phyloP scores from a whole-genome alignment of 805 yeast species.

The Pichia gijzeniarum region DNA sequence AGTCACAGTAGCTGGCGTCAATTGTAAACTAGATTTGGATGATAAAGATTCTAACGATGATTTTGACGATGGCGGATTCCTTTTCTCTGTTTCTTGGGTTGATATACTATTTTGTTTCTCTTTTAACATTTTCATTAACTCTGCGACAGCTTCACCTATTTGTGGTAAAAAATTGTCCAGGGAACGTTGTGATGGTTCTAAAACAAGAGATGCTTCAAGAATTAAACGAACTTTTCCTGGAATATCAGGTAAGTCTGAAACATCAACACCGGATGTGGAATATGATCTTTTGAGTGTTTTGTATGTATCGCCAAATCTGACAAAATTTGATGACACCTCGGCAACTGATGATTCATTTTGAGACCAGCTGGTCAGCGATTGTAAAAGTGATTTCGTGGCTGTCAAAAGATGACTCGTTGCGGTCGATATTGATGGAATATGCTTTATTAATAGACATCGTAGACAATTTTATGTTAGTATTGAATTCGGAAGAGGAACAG shows the following conservation, averaged over 20 bases:
- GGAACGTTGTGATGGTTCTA: slow-evolving; percentile 76
- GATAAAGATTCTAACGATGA: not conserved
- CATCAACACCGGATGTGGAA: slow-evolving; percentile 69
- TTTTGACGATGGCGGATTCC: not conserved
- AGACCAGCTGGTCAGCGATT: slow-evolving; percentile 87
- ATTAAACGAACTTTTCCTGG: slow-evolving; percentile 75
- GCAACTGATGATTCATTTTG: slow-evolving; percentile 68
- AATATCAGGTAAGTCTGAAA: slow-evolving; percentile 82
- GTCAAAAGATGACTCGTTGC: slow-evolving; percentile 54
- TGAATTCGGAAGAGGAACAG: too few species aligned
- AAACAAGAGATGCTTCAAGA: slow-evolving; percentile 79
- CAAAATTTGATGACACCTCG: slow-evolving; percentile 86
- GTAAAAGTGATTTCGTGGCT: slow-evolving; percentile 84
- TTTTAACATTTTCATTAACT: slow-evolving; percentile 71
- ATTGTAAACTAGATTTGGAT: not conserved
- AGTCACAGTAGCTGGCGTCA: not conserved
- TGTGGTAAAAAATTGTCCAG: slow-evolving; percentile 76
- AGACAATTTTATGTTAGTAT: not conserved
- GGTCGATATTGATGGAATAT: slow-evolving; percentile 54
- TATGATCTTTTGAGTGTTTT: slow-evolving; percentile 80
- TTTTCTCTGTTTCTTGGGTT: slow-evolving; percentile 13
- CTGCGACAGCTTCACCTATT: slow-evolving; percentile 80
- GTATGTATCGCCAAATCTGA: slow-evolving; percentile 88
- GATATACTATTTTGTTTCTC: slow-evolving; percentile 53
- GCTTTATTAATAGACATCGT: slow-evolving; percentile 31